Evolutionary conservation across 441 rosid species (phyloP), one percentile per base, ranked within the genome.

Genomic region (Macaranga tanarius): DNA sequence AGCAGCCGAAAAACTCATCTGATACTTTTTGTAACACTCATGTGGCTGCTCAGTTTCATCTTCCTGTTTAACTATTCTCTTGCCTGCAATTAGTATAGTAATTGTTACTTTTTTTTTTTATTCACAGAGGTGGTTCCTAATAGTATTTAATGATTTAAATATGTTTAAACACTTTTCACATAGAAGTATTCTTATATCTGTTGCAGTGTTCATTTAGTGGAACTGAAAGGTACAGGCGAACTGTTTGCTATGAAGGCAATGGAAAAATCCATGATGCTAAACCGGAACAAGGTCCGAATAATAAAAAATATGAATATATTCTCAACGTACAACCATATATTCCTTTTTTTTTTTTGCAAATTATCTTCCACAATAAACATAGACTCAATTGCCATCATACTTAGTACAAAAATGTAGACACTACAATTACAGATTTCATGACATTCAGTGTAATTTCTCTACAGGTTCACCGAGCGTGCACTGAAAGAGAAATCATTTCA

Each of bases 211-310:
- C 97, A 95, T 83, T 82, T 95, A 79, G 99, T 95, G 80, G 97
- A 95, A 83, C 86, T 92, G 78, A 79, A 83, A 80, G 92, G 87
- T 48, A 74, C 93, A 9, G 89, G 92, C 70, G 88, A 88, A 80
- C 73, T 90, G 44, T 95, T 80, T 82, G 99, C 99, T 58, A 91
- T 92, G 98, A 95, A 92, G 86, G 98, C 99, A 80, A 95, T 95
- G 99, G 99, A 95, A 74, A 95, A 92, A 84, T 81, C 89, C 54
- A 74, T 85, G 79, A 91, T 95, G 99, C 75, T 95, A 80, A 91
- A 86, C 81, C 97, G 97, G 67, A 92, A 92, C 79, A 95, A 95
- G 98, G 97, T 92, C 56, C 55, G 81, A 44, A 63, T 59, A 65
- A 19, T 56, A 11, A 55, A 50, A 10, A 28, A 10, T 10, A 2